Conservation (phyloP, 2,329 filamentous ascomycete species). For the Cladophialophora chaetospira region DNA sequence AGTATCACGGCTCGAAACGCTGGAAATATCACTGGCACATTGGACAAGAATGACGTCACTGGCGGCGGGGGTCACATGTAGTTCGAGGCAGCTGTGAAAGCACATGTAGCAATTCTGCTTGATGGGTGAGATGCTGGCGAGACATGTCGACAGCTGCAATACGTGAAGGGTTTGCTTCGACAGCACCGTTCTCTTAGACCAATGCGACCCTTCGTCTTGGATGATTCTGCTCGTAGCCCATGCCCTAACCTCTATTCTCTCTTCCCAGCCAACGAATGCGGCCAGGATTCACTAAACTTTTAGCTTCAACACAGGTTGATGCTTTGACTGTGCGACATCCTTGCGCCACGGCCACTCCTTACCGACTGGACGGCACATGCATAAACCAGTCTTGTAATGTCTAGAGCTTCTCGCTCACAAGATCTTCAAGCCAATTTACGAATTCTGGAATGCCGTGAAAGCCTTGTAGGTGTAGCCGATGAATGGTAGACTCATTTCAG, state of each 20-base stretch:
- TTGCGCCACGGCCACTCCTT: constrained; percentile 15
- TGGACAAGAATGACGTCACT: constrained; percentile 3
- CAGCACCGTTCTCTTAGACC: constrained; percentile 22
- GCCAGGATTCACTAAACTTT: too few relatives aligned
- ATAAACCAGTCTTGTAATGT: background rate
- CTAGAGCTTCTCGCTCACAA: background rate
- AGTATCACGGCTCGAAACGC: background rate
- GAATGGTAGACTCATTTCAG: constrained; percentile 94
- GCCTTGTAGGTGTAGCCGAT: constrained; percentile 98
- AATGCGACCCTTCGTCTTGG: constrained; percentile 15
- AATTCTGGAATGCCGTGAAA: constrained; percentile 68
- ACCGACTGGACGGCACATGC: background rate
- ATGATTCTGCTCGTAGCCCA: constrained; percentile 13
- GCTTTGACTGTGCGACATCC: too few relatives aligned
- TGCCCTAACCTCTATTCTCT: background rate
- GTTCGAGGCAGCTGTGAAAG: background rate
- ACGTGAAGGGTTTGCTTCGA: constrained; percentile 13
- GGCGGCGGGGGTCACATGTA: background rate
- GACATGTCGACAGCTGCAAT: constrained; percentile 9
- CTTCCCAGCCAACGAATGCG: background rate
- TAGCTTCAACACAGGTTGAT: too few relatives aligned
- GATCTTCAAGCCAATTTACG: constrained; percentile 14
- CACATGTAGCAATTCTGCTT: background rate
- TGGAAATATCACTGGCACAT: too few relatives aligned
- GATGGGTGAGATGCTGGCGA: background rate